phyloP scores from a whole-genome alignment of 2,329 filamentous ascomycete species.

The Thielaviopsis punctulata region DNA sequence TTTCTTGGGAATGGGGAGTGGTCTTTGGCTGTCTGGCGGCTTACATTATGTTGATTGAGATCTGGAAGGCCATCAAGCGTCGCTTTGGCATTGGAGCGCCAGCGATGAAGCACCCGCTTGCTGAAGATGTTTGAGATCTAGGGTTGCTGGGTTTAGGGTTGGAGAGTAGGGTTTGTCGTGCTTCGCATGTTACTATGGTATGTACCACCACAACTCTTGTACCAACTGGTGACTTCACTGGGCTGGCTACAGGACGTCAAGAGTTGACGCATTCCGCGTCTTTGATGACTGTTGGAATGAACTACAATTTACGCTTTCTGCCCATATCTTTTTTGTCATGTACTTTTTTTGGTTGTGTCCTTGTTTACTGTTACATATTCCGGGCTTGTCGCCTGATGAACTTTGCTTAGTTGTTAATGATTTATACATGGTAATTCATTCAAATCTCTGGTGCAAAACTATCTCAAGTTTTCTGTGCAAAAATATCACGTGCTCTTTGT shows the following conservation, averaged over 20 bases:
- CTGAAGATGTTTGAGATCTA: conserved; percentile 6
- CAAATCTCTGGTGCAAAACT: no score
- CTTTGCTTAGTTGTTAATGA: no score
- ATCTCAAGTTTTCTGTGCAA: no score
- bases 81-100: conserved; percentile 20
- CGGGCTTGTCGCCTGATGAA: no score
- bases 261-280: no score
- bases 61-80: conserved; percentile 53
- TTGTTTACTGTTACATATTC: not conserved
- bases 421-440: no score
- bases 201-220: not conserved
- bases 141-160: no score
- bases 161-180: no score
- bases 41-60: conserved; percentile 48
- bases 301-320: not conserved
- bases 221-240: not conserved
- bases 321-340: not conserved
- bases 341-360: not conserved
- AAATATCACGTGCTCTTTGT: no score
- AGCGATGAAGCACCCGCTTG: not conserved
- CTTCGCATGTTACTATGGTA: no score
- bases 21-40: conserved; percentile 40
- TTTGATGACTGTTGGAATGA: no score
- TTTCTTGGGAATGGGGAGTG: conserved; percentile 57
- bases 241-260: not conserved